Conservation (phyloP, 768 basidiomycete species). For the Tricholoma matsutake region DNA sequence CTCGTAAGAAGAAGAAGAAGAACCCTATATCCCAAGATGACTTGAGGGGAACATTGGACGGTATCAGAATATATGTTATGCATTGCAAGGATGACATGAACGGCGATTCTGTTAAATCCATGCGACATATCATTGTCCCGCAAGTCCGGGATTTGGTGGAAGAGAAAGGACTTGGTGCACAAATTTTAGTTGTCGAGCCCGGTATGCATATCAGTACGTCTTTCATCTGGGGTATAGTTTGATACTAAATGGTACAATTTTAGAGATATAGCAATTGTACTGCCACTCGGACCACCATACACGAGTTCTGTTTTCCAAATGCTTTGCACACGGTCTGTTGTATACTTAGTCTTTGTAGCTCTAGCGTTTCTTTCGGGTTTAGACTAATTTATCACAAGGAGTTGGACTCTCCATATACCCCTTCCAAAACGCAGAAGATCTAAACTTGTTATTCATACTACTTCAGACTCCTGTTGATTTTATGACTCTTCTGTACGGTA, state of each 20-base stretch:
- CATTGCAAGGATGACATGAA: slow-evolving; percentile 83
- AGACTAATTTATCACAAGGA: not conserved
- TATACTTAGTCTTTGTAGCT: slow-evolving; percentile 40
- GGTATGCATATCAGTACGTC: slow-evolving; percentile 79
- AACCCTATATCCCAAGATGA: slow-evolving; percentile 41
- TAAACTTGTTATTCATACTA: too few species aligned
- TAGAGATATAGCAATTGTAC: slow-evolving; percentile 33
- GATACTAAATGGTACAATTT: not conserved
- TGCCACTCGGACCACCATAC: slow-evolving; percentile 8
- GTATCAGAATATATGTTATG: slow-evolving; percentile 71
- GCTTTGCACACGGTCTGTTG: slow-evolving; percentile 19
- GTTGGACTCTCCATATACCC: not conserved
- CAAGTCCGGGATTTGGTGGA: slow-evolving; percentile 68
- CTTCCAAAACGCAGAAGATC: not conserved
- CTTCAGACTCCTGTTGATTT: too few species aligned
- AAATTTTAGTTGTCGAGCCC: slow-evolving; percentile 68
- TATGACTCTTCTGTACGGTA: too few species aligned
- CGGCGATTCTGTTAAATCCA: slow-evolving; percentile 44
- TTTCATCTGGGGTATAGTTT: not conserved
- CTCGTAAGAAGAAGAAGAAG: slow-evolving; percentile 37
- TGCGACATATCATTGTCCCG: slow-evolving; percentile 64
- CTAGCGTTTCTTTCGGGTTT: slow-evolving; percentile 25
- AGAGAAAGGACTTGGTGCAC: slow-evolving; percentile 61
- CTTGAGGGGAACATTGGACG: slow-evolving; percentile 49
- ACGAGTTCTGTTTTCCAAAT: not conserved